Base-by-base conservation (phyloP, 116 monocot species). In the Dioscorea cayenensis region DNA sequence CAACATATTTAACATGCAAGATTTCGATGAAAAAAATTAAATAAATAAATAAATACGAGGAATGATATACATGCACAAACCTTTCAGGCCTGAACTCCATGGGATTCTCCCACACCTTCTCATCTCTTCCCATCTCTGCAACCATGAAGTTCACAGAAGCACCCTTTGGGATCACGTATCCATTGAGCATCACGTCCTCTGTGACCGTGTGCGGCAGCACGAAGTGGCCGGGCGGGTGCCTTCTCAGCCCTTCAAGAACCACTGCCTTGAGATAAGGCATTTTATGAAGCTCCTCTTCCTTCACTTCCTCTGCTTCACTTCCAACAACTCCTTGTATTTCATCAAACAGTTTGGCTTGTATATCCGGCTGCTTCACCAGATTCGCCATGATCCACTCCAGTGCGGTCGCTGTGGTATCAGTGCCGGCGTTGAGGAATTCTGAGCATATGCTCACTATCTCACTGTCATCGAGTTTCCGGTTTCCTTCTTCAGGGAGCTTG, bases 191-290 rank as follows among this genome's bases (percentile, higher is more conserved):
- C 63, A 62, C 36, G 20, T 73, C 78, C 61, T 68, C 68, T 5
- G 68, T 27, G 14, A 28, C 67, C 5, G 50, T 59, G 72, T 68
- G 78, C 5, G 73, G 73, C 0, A 78, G 49, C 4, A 73, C 10
- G 32, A 63, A 22, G 38, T 71, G 67, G 14, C 6, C 68, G 14
- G 78, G 78, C 2, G 78, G 78, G 63, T 73, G 71, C 14, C 64
- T 65, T 12, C 77, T 20, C 37, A 77, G 37, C 21, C 64, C 51
- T 29, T 77, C 77, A 1, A 77, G 59, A 37, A 77, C 18, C 58
- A 77, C 66, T 5, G 71, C 77, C 66, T 77, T 71, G 21, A 77
- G 72, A 36, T 77, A 77, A 0, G 71, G 71, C 59, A 72, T 77
- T 16, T 17, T 38, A 14, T 59, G 19, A 7, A 61, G 36, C 7